Evolutionary conservation across 345 rosid species (phyloP).

Genomic region (Eucalyptus tenuipes): DNA sequence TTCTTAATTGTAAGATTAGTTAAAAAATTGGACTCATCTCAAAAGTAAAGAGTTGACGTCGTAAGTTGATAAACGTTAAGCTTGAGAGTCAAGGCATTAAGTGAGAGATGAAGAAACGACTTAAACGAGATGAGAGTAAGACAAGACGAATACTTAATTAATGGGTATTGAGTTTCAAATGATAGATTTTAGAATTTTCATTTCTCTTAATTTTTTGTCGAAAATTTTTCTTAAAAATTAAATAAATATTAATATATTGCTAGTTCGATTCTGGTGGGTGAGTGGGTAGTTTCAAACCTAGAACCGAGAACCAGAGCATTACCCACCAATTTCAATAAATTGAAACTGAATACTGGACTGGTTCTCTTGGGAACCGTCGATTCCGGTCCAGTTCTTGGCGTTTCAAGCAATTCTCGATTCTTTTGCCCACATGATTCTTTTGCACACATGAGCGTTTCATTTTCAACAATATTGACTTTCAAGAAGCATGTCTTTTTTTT

Average conservation of each 20-base stretch:
- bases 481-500: neutral
- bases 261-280: rapidly evolving
- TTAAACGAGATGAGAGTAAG: too few species aligned
- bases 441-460: rapidly evolving
- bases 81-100: rapidly evolving
- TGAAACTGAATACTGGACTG: rapidly evolving
- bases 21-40: too few species aligned
- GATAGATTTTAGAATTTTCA: too few species aligned
- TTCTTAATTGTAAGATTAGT: too few species aligned
- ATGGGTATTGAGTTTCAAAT: too few species aligned
- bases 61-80: rapidly evolving
- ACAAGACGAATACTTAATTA: rapidly evolving
- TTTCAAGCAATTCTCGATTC: rapidly evolving
- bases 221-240: too few species aligned
- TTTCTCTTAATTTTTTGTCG: too few species aligned
- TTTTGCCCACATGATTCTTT: rapidly evolving
- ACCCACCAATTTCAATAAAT: too few species aligned
- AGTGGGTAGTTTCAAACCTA: rapidly evolving
- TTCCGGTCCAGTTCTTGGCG: rapidly evolving
- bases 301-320: rapidly evolving
- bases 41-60: rapidly evolving
- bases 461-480: neutral
- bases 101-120: rapidly evolving
- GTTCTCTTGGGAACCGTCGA: rapidly evolving
- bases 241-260: too few species aligned